Evolutionary conservation across 2,329 filamentous ascomycete genomes (phyloP).

Genomic region (Calonectria pteridis): DNA sequence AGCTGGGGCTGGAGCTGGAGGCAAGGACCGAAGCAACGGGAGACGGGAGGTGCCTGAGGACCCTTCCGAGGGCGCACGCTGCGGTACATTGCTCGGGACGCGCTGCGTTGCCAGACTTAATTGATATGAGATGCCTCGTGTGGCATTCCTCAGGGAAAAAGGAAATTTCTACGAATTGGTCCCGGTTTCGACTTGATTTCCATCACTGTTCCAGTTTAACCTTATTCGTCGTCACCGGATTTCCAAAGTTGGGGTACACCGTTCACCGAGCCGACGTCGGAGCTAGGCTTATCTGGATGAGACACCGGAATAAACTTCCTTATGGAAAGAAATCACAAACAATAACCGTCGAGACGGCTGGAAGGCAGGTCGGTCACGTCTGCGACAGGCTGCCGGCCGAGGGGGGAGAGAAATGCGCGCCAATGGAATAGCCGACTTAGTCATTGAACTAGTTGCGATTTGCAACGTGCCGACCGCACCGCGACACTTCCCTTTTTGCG

Average conservation of each 20-base stretch:
- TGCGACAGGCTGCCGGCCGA: constrained; percentile 31
- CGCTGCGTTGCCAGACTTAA: constrained; percentile 2
- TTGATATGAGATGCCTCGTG: constrained; percentile 34
- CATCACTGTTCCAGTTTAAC: constrained; percentile 28
- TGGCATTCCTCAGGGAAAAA: constrained; percentile 27
- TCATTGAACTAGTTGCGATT: constrained; percentile 34
- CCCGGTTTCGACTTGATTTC: constrained; percentile 6
- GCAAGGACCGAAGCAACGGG: constrained; percentile 2
- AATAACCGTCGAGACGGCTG: constrained; percentile 5
- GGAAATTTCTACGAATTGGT: constrained; percentile 21
- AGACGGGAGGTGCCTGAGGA: constrained; percentile 10
- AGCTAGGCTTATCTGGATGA: constrained; percentile 32
- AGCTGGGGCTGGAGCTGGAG: neutral
- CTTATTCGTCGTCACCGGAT: constrained; percentile 28
- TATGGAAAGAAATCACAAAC: constrained; percentile 20
- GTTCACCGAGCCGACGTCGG: constrained; percentile 45
- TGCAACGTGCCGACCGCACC: constrained; percentile 32
- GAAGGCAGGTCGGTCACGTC: constrained; percentile 22
- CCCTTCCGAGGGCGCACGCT: neutral
- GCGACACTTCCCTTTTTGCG: constrained; percentile 19
- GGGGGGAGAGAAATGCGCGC: constrained; percentile 41
- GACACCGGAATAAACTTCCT: constrained; percentile 31
- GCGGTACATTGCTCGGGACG: constrained; percentile 4
- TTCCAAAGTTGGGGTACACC: constrained; percentile 23
- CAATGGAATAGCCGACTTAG: constrained; percentile 42